Evolutionary conservation across 208 protist species (phyloP), one percentile per base, ranked within the genome.

Genomic region (Borovskyia barvae): DNA sequence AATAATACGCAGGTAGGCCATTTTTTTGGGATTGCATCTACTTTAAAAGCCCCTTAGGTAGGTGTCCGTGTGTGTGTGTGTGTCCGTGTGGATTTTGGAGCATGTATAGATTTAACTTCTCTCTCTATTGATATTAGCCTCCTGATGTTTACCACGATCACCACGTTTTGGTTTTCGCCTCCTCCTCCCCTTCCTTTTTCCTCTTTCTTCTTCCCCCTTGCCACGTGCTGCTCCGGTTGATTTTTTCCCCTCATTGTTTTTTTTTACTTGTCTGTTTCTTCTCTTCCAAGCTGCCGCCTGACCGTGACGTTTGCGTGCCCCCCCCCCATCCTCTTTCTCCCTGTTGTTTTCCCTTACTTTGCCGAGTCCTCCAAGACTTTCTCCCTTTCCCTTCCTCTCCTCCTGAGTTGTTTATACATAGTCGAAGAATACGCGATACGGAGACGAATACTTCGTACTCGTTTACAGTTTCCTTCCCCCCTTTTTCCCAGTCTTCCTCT

Each of bases 41-140:
- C 33, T 39, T 39, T 39, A 39, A 39, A 39, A 8, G 33, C 9
- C 33, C 33, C 14, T 14, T 39, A 39, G 9, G 11, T 25, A 51
- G 9, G 46, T 51, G 46, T 51, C 22, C 32, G 46, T 51, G 46
- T 51, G 46, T 51, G 46, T 51, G 26, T 51, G 17, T 52, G 45
- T 43, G 24, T 62, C 2, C 29, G n/a, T 20, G 15, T 36, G 24
- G 12, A 24, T 45, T 58, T 19, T 1, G n/a, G n/a, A n/a, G n/a
- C n/a, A n/a, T n/a, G n/a, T n/a, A n/a, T n/a, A n/a, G n/a, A n/a
- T n/a, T n/a, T n/a, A n/a, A n/a, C 33, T 39, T 39, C 33, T 14
- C 33, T 39, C 32, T 54, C 48, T 9, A 7, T 54, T 33, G n/a
- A n/a, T n/a, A n/a, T n/a, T n/a, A n/a, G n/a, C n/a, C n/a, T n/a